Percentiles rank a stretch among this genome's conserved stretches.
These are phyloP conservation scores for Alternaria ventricosa DNA, from an alignment of 2,329 filamentous ascomycete genomes.

Conservation along the genomic window DNA sequence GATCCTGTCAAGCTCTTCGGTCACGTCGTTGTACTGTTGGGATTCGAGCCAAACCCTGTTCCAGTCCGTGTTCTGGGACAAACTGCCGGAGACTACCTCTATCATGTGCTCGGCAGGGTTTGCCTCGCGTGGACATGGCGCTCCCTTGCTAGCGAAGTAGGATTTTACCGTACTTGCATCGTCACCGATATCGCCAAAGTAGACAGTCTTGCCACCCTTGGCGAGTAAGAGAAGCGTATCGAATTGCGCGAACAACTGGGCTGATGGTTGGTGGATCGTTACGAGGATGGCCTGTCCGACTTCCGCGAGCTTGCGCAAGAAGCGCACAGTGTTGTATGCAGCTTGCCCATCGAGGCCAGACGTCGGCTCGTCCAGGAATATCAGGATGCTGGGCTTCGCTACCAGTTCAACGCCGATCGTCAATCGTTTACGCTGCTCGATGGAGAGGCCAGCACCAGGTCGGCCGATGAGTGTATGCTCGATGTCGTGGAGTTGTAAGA, in stretches of 20 bases:
- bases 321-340: not conserved
- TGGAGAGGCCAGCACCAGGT: not conserved
- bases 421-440: constrained; percentile 48
- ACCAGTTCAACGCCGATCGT: constrained; percentile 66
- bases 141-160: constrained; percentile 58
- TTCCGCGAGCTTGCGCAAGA: not conserved
- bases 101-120: constrained; percentile 77
- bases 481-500: constrained; percentile 65
- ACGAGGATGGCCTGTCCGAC: constrained; percentile 56
- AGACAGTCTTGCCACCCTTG: constrained; percentile 76
- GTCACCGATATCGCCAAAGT: constrained; percentile 79
- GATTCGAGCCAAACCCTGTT: constrained; percentile 43
- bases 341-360: constrained; percentile 64
- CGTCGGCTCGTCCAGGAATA: constrained; percentile 78
- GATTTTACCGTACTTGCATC: constrained; percentile 71
- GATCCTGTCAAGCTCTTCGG: constrained; percentile 42
- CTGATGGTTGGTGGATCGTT: constrained; percentile 86
- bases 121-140: constrained; percentile 58
- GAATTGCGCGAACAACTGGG: constrained; percentile 81
- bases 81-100: constrained; percentile 65
- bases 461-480: constrained; percentile 61
- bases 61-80: constrained; percentile 31
- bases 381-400: constrained; percentile 68
- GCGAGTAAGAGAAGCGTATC: constrained; percentile 78
- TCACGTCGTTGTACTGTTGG: constrained; percentile 34